Evolutionary conservation across 768 basidiomycete species (phyloP).

Genomic region (Asterophora parasitica): DNA sequence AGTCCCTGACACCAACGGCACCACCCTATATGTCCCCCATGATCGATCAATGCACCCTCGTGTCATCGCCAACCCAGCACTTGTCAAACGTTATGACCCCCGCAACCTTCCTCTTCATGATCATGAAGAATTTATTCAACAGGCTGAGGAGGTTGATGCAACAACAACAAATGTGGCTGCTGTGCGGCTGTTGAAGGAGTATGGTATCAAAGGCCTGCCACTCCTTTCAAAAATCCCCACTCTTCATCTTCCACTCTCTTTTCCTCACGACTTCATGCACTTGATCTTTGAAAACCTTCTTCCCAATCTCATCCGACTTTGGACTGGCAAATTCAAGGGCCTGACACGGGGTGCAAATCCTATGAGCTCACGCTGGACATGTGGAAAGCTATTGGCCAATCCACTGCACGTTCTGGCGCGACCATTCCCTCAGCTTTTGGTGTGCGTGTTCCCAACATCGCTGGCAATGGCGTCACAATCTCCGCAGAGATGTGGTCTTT

Average conservation of each 20-base stretch:
- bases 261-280: slow-evolving; percentile 48
- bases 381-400: slow-evolving; percentile 34
- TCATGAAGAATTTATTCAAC: slow-evolving; percentile 10
- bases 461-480: slow-evolving; percentile 17
- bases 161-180: slow-evolving; percentile 15
- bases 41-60: slow-evolving; percentile 7
- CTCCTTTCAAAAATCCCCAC: slow-evolving; percentile 28
- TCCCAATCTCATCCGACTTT: slow-evolving; percentile 31
- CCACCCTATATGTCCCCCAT: slow-evolving; percentile 20
- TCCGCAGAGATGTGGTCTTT: slow-evolving; percentile 19
- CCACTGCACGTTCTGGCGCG: slow-evolving; percentile 23
- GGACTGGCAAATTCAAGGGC: slow-evolving; percentile 36
- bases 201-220: slow-evolving; percentile 32
- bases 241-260: slow-evolving; percentile 29
- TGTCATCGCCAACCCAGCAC: background rate
- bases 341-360: slow-evolving; percentile 24
- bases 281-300: slow-evolving; percentile 35
- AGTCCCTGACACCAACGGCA: slow-evolving; percentile 2
- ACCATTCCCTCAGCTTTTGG: slow-evolving; percentile 27
- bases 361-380: slow-evolving; percentile 20
- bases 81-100: slow-evolving; percentile 16
- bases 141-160: slow-evolving; percentile 16
- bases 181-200: slow-evolving; percentile 15
- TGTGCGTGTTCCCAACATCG: slow-evolving; percentile 22
- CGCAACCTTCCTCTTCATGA: slow-evolving; percentile 13